Conservation (phyloP, 2,329 filamentous ascomycete genomes). For the Hyphodiscus sp. region DNA sequence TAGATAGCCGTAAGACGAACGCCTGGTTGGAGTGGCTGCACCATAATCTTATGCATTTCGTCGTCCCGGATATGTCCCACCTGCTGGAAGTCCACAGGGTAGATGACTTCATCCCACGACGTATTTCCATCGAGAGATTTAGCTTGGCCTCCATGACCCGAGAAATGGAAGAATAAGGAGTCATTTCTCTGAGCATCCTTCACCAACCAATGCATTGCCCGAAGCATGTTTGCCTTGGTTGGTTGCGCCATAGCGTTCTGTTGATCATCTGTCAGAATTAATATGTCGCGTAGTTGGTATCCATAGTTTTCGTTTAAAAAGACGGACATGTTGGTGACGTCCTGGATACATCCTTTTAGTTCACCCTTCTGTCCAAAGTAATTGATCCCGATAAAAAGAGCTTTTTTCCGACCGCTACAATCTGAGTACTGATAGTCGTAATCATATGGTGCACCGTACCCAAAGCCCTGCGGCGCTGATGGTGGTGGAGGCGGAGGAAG, state of each 20-base stretch:
- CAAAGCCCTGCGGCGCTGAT: conserved; percentile 56
- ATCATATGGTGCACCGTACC: conserved; percentile 68
- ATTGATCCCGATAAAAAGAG: conserved; percentile 88
- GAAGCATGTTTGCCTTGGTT: conserved; percentile 86
- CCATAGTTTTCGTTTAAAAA: conserved; percentile 85
- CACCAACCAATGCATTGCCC: conserved; percentile 98
- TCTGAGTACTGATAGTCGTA: conserved; percentile 88
- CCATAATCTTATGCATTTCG: conserved; percentile 72
- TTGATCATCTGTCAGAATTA: conserved; percentile 91
- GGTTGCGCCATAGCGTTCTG: conserved; percentile 96
- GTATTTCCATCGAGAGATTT: conserved; percentile 73
- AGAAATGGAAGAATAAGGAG: conserved; percentile 94
- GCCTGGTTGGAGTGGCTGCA: conserved; percentile 68
- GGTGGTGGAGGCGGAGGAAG: too few relatives aligned
- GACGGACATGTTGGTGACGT: conserved; percentile 94
- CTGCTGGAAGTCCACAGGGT: conserved; percentile 72
- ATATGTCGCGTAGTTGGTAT: conserved; percentile 94
- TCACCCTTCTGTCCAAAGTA: conserved; percentile 90
- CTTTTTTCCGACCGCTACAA: conserved; percentile 82
- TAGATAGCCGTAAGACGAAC: conserved; percentile 69
- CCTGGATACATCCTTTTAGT: conserved; percentile 89
- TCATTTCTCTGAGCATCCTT: conserved; percentile 90
- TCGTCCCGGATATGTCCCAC: conserved; percentile 76
- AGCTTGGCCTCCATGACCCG: conserved; percentile 78
- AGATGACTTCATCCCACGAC: conserved; percentile 77